These are phyloP conservation scores for Monosiga brevicollis DNA, from an alignment of 78 protist species.

Conservation along the genomic window DNA sequence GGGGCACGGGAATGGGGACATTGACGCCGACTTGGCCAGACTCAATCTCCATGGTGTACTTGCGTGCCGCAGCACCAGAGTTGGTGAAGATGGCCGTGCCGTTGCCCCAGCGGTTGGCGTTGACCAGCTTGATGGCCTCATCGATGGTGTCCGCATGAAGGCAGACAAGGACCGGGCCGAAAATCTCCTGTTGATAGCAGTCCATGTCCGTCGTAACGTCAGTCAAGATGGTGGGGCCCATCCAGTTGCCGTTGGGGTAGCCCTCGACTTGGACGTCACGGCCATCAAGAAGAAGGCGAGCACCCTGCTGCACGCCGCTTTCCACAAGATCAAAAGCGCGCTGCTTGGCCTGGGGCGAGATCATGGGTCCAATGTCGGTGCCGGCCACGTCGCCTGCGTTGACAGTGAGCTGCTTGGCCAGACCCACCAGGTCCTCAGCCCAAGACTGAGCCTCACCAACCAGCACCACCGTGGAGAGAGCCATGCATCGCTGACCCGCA, in stretches of 20 bases:
- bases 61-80: slow-evolving; percentile 87
- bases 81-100: slow-evolving; percentile 95
- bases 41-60: slow-evolving; percentile 77
- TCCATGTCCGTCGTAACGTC: slow-evolving; percentile 50
- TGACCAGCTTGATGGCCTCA: slow-evolving; percentile 88
- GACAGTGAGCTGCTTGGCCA: slow-evolving; percentile 54
- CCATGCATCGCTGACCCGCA: slow-evolving; percentile 99
- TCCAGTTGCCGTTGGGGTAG: slow-evolving; percentile 79
- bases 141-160: slow-evolving; percentile 77
- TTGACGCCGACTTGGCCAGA: slow-evolving; percentile 89
- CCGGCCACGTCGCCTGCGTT: slow-evolving; percentile 32
- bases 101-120: slow-evolving; percentile 95
- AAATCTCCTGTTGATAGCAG: slow-evolving; percentile 88
- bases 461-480: slow-evolving; percentile 78
- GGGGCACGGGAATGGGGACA: slow-evolving; percentile 95
- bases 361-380: slow-evolving; percentile 85
- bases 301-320: slow-evolving; percentile 69
- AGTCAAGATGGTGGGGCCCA: slow-evolving; percentile 87
- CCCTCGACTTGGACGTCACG: slow-evolving; percentile 55
- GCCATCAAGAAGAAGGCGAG: slow-evolving; percentile 75
- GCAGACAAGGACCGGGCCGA: slow-evolving; percentile 84
- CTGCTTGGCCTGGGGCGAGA: slow-evolving; percentile 63
- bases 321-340: slow-evolving; percentile 46
- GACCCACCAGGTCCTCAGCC: slow-evolving; percentile 68
- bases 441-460: slow-evolving; percentile 82